Conservation (phyloP, 352 stramenopile species). For the Nothophytophthora sp. region DNA sequence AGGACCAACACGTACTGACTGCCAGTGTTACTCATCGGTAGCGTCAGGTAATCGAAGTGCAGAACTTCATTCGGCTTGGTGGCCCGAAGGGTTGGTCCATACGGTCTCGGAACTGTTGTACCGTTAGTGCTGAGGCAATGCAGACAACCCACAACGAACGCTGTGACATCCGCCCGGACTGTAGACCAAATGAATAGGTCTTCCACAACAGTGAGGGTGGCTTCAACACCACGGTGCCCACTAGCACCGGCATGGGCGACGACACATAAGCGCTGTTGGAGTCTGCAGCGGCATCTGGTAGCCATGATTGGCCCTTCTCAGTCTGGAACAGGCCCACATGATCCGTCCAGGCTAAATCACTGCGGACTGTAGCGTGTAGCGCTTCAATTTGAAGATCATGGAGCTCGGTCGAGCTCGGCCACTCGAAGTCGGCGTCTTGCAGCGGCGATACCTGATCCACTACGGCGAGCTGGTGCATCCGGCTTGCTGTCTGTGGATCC, state of each 20-base stretch:
- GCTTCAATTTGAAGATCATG: not conserved
- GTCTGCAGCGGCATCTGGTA: not conserved
- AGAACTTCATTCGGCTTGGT: slow-evolving; percentile 36
- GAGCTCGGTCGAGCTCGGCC: not conserved
- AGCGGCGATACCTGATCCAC: slow-evolving; percentile 1
- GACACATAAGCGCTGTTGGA: slow-evolving; percentile 23
- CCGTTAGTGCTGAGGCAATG: slow-evolving; percentile 10
- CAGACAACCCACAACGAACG: slow-evolving; percentile 17
- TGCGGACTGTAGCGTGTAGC: too few species aligned
- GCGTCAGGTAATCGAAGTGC: slow-evolving; percentile 34
- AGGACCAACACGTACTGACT: slow-evolving; percentile 15
- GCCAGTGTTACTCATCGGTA: slow-evolving; percentile 13
- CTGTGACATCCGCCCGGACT: slow-evolving; percentile 1
- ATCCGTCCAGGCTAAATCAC: too few species aligned
- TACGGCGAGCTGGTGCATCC: not conserved
- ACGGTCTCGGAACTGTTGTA: slow-evolving; percentile 10
- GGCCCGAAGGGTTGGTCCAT: slow-evolving; percentile 21
- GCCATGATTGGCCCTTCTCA: not conserved
- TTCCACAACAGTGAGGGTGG: slow-evolving; percentile 5
- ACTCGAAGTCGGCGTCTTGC: not conserved
- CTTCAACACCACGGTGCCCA: slow-evolving; percentile 22
- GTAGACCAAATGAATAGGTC: slow-evolving; percentile 16
- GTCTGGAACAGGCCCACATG: not conserved
- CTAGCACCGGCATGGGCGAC: slow-evolving; percentile 18
- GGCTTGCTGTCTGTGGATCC: too few species aligned